Evolutionary conservation across 371 early-diverging fungal species (phyloP), one percentile per base, ranked within the genome.

Genomic region (Mucor saturninus): DNA sequence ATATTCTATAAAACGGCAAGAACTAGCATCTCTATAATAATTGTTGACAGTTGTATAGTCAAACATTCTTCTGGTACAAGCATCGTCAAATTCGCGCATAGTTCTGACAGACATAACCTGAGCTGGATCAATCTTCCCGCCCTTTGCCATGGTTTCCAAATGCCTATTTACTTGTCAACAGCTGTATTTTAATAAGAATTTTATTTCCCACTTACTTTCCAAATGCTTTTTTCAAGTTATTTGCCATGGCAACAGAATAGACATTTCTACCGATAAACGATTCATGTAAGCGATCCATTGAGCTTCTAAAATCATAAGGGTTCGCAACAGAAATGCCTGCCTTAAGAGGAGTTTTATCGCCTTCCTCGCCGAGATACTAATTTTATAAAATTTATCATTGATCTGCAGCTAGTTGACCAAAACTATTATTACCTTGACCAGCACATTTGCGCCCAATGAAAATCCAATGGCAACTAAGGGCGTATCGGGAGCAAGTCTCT

Each of bases 401-500:
- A 35, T 35, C 35, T 35, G 35, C 35, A 35, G 8, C 37, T 2
- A 40, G 15, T 29, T 14, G 14, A 11, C 40, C 1, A 39, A 21
- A 10, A 61, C 3, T 11, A 56, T 49, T 2, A 54, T 39, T 79
- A 85, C 89, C 80, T 96, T 96, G 69, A 91, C 89, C 56, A 98
- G 64, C 37, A 98, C 81, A 69, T 98, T 98, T 21, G 95, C 86
- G 2, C 98, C 98, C 37, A 98, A 75, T 21, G 93, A 93, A 69
- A 90, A 98, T 2, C 98, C 98, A 58, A 91, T 79, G 5, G 86
- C 93, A 45, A 91, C 71, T 56, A 95, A 69, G 30, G 91, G 85
- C 8, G 92, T 86, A 35, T 78, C 66, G 2, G 92, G 91, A 5
- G 69, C 69, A 54, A 86, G 65, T 43, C 71, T 69, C 32, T 69